Percentiles rank a stretch among this genome's conserved stretches.
These are phyloP conservation scores for Gypsophila paniculata DNA, from an alignment of 179 eudicot species.

Conservation along the genomic window DNA sequence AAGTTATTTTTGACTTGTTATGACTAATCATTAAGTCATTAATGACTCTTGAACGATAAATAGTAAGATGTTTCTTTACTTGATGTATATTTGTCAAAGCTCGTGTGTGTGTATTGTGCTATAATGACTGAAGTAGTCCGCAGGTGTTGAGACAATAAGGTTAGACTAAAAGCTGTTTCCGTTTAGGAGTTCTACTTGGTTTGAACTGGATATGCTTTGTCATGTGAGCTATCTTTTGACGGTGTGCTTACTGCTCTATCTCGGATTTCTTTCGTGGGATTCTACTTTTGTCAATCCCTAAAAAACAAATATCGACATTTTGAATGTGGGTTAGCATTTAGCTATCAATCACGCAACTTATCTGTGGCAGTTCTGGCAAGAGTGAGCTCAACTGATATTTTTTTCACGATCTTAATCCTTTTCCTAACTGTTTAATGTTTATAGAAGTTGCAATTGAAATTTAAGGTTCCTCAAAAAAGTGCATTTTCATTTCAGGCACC, in stretches of 20 bases:
- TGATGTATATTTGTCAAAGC: neutral
- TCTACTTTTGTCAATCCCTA: neutral
- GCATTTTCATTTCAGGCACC: constrained; percentile 10
- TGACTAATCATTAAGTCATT: neutral
- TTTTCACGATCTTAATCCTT: neutral
- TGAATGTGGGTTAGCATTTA: neutral
- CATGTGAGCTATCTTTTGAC: neutral
- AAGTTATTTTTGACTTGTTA: constrained; percentile 9
- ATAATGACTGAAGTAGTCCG: constrained; percentile 1
- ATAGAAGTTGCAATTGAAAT: neutral
- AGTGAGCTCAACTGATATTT: neutral
- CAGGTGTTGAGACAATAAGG: neutral
- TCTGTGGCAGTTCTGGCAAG: neutral
- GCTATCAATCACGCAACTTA: neutral
- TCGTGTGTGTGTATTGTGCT: neutral
- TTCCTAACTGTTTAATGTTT: neutral
- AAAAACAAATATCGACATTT: neutral
- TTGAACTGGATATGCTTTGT: neutral
- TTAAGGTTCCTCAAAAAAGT: neutral
- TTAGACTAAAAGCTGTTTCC: neutral
- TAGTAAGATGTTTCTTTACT: neutral
- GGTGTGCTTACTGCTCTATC: constrained; percentile 8
- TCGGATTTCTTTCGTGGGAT: neutral
- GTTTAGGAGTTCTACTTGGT: neutral
- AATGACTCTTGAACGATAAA: neutral